These are phyloP conservation scores for Sclerotinia minor DNA, from an alignment of 2,329 filamentous ascomycete species.

Conservation along the genomic window DNA sequence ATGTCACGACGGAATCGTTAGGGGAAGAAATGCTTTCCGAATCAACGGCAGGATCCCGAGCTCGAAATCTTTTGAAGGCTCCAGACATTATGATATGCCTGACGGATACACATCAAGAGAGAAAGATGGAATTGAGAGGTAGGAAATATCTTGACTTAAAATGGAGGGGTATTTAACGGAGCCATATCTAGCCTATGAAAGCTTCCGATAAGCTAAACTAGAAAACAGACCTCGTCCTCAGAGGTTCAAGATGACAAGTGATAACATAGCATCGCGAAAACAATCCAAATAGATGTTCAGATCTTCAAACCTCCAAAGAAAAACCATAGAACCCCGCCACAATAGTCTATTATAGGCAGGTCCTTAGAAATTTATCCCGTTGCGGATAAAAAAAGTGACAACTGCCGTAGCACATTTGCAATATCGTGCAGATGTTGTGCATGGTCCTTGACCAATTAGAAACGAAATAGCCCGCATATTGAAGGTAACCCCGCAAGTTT, in stretches of 20 bases:
- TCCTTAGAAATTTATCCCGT: not conserved
- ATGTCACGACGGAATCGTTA: not conserved
- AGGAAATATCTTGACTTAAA: not conserved
- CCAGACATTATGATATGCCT: constrained; percentile 4
- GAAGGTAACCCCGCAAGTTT: constrained; percentile 1
- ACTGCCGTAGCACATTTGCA: not conserved
- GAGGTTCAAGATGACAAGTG: not conserved
- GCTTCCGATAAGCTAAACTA: not conserved
- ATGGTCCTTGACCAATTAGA: not conserved
- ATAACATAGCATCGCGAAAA: not conserved
- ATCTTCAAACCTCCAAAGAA: not conserved
- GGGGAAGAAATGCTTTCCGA: not conserved
- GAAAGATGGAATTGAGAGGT: not conserved
- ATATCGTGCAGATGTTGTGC: not conserved
- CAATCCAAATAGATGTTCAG: not conserved
- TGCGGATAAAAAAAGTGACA: not conserved
- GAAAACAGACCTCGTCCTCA: not conserved
- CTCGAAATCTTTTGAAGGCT: constrained; percentile 2
- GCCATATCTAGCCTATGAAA: not conserved
- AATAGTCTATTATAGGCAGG: constrained; percentile 1
- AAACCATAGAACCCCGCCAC: not conserved
- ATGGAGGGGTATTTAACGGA: not conserved
- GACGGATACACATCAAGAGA: not conserved
- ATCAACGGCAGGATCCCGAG: not conserved
- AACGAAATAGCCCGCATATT: not conserved